A percentile compares a stretch with the other conserved stretches of the same genome.
Conservation (phyloP, 2,329 filamentous ascomycete genomes). For the Cladosporium halotolerans region DNA sequence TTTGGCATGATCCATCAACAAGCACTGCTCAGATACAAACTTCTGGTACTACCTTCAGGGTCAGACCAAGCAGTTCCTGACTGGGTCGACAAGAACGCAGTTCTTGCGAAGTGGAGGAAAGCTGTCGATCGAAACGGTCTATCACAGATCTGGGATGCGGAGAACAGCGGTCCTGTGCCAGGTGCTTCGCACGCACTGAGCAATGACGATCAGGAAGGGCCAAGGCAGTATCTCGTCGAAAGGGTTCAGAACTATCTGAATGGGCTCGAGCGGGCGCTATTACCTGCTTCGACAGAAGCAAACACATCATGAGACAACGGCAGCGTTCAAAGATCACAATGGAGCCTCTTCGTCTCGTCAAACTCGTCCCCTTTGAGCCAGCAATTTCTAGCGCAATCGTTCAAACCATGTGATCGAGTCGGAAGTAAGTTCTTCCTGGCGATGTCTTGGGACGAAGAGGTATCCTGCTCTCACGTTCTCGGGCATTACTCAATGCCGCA, state of each 20-base stretch:
- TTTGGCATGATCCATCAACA: conserved; percentile 55
- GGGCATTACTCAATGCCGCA: no score
- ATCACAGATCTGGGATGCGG: conserved; percentile 39
- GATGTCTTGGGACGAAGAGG: no score
- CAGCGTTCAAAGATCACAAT: no score
- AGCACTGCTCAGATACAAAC: conserved; percentile 43
- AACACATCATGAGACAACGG: background rate
- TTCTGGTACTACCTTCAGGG: conserved; percentile 60
- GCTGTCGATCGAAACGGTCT: conserved; percentile 39
- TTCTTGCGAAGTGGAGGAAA: conserved; percentile 53
- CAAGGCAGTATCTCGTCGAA: conserved; percentile 23
- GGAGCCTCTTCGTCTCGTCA: no score
- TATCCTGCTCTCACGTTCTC: no score
- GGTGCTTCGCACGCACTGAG: conserved; percentile 45
- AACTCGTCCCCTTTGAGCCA: no score
- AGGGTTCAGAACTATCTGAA: conserved; percentile 17
- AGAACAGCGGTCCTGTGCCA: conserved; percentile 43
- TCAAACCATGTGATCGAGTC: no score
- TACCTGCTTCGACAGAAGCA: background rate
- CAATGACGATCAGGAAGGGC: conserved; percentile 42
- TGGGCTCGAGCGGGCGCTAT: conserved; percentile 1
- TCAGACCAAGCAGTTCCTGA: conserved; percentile 60
- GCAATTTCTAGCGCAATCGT: no score
- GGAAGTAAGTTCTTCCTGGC: no score
- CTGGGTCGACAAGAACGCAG: conserved; percentile 49